Evolutionary conservation across 768 basidiomycete genomes (phyloP).

Genomic region (Hemileccinum impolitum): DNA sequence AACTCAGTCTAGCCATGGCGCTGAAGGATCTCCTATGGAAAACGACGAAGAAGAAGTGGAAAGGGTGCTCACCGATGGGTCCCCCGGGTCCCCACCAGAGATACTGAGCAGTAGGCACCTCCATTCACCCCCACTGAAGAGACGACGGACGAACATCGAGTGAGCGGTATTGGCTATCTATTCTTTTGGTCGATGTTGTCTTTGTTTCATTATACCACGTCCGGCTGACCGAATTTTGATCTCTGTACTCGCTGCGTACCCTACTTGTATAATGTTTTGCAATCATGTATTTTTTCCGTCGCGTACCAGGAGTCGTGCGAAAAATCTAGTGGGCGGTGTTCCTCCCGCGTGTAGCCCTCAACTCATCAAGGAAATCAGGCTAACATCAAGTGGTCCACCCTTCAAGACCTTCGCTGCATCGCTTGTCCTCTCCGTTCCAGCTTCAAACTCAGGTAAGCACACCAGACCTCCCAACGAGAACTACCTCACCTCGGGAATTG

Average conservation of each 20-base stretch:
- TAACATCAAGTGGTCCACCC: conserved; percentile 23
- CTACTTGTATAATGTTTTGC: conserved; percentile 35
- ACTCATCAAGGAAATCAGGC: conserved; percentile 28
- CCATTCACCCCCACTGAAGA: conserved; percentile 47
- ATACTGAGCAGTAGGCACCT: conserved; percentile 15
- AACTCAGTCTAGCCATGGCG: conserved; percentile 17
- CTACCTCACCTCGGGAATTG: conserved; percentile 10
- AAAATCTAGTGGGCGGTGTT: conserved; percentile 18
- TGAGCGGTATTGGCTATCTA: conserved; percentile 25
- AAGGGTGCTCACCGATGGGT: conserved; percentile 22
- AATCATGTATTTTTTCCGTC: conserved; percentile 25
- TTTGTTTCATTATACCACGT: conserved; percentile 12
- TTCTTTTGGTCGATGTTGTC: conserved; percentile 15
- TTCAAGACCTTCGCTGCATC: conserved; percentile 9
- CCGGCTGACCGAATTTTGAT: conserved; percentile 4
- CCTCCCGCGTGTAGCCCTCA: conserved; percentile 11
- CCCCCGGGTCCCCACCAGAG: conserved; percentile 21
- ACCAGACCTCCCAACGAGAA: neutral
- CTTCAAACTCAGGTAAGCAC: conserved; percentile 4
- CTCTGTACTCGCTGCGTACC: conserved; percentile 20
- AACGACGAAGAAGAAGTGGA: conserved; percentile 36
- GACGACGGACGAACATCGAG: conserved; percentile 40
- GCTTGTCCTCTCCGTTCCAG: neutral
- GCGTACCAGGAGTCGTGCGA: conserved; percentile 21
- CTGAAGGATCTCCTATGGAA: conserved; percentile 15